Evolutionary conservation across 805 yeast species (phyloP).

Genomic region (Candida succiphila): DNA sequence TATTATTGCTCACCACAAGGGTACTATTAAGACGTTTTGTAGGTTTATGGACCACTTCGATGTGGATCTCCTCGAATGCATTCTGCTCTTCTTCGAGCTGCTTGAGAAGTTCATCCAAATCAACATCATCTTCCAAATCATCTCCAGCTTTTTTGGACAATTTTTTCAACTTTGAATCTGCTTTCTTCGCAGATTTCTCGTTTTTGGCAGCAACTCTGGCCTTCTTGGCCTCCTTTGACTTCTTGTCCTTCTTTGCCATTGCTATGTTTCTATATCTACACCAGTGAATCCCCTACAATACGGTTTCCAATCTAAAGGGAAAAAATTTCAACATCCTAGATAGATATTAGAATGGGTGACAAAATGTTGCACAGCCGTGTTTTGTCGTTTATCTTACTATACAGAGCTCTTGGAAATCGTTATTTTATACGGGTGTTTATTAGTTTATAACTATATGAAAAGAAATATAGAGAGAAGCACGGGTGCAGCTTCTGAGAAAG

Average conservation of each 20-base stretch:
- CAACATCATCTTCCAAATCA: slow-evolving; percentile 75
- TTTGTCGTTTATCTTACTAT: too few relatives aligned
- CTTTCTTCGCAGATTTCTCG: slow-evolving; percentile 65
- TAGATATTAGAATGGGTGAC: too few relatives aligned
- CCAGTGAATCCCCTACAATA: too few relatives aligned
- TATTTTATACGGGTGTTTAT: too few relatives aligned
- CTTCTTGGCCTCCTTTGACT: slow-evolving; percentile 85
- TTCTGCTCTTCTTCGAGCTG: slow-evolving; percentile 76
- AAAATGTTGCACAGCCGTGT: too few relatives aligned
- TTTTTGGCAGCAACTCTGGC: slow-evolving; percentile 78
- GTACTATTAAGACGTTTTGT: slow-evolving; percentile 63
- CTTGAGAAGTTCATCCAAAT: slow-evolving; percentile 73
- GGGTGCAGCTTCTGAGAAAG: too few relatives aligned
- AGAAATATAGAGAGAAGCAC: too few relatives aligned
- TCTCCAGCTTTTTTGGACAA: slow-evolving; percentile 69
- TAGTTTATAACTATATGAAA: too few relatives aligned
- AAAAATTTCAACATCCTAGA: too few relatives aligned
- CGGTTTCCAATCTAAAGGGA: too few relatives aligned
- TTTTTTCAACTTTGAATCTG: slow-evolving; percentile 61
- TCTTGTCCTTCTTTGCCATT: slow-evolving; percentile 83
- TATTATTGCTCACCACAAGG: slow-evolving; percentile 64
- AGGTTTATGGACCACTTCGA: slow-evolving; percentile 53
- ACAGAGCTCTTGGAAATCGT: too few relatives aligned
- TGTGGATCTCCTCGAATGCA: slow-evolving; percentile 59
- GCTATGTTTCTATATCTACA: neutral